Percentiles rank a stretch among this genome's conserved stretches.
phyloP scores from a whole-genome alignment of 2,329 filamentous ascomycete species.

The Diaporthe ilicicola region DNA sequence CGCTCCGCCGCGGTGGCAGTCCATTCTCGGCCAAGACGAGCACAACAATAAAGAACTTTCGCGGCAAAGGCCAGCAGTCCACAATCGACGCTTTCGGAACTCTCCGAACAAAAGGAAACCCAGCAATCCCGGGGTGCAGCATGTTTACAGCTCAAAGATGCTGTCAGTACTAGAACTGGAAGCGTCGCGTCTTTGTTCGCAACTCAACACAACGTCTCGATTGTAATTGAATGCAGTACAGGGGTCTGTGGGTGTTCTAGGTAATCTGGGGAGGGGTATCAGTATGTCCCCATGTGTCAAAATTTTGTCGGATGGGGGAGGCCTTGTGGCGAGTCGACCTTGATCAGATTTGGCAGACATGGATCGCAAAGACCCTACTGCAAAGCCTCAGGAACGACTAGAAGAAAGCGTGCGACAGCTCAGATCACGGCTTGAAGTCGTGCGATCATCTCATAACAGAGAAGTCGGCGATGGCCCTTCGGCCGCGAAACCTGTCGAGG shows the following conservation, averaged over 20 bases:
- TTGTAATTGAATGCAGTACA: slow-evolving; percentile 17
- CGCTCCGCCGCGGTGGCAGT: background rate
- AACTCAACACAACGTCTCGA: background rate
- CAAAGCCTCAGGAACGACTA: background rate
- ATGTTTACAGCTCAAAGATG: slow-evolving; percentile 8
- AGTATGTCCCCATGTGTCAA: background rate
- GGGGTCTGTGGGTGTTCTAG: background rate
- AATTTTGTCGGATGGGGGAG: too few relatives aligned
- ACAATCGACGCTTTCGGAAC: slow-evolving; percentile 29
- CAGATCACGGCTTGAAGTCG: background rate
- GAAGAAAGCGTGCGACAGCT: background rate
- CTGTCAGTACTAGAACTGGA: background rate
- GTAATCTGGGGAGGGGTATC: background rate
- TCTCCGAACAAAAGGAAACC: slow-evolving; percentile 23
- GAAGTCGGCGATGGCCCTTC: background rate
- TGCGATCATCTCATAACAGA: background rate
- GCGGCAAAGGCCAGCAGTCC: background rate
- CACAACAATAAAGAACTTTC: background rate
- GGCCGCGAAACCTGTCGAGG: background rate
- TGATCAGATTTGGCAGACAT: background rate
- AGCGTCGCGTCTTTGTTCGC: slow-evolving; percentile 18
- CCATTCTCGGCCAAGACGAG: background rate
- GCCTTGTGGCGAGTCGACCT: background rate
- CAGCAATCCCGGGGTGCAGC: background rate
- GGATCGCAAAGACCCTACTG: background rate